phyloP scores from a whole-genome alignment of 805 yeast species.

The Spencermartinsiella europaea region DNA sequence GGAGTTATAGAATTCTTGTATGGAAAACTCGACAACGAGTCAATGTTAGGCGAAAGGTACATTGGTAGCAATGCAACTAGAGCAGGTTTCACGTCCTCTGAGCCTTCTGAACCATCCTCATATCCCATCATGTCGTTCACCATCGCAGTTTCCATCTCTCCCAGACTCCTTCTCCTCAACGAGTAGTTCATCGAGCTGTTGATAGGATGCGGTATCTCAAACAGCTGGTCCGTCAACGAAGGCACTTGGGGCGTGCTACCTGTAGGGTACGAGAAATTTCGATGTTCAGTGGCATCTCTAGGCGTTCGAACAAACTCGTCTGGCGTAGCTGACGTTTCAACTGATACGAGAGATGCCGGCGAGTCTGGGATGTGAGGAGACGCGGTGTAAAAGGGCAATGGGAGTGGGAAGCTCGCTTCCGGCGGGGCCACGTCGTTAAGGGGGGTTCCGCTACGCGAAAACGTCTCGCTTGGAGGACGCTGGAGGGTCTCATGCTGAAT shows the following conservation, averaged over 20 bases:
- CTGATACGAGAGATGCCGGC: neutral
- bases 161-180: constrained; percentile 15
- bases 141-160: constrained; percentile 7
- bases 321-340: neutral
- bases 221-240: neutral
- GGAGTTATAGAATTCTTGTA: constrained; percentile 28
- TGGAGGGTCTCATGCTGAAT: too few species aligned
- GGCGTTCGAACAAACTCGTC: neutral
- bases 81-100: constrained; percentile 1
- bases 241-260: neutral
- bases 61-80: constrained; percentile 22
- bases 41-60: constrained; percentile 19
- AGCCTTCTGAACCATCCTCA: neutral
- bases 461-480: too few species aligned
- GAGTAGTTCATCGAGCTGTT: constrained; percentile 11
- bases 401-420: neutral
- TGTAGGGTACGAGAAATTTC: neutral
- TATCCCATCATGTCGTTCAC: neutral
- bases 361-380: neutral
- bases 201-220: constrained; percentile 17
- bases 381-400: neutral
- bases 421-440: too few species aligned
- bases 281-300: neutral
- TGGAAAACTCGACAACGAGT: constrained; percentile 26
- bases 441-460: too few species aligned